These are phyloP conservation scores for Physcia stellaris DNA, from an alignment of 495 filamentous ascomycete species.

Conservation along the genomic window DNA sequence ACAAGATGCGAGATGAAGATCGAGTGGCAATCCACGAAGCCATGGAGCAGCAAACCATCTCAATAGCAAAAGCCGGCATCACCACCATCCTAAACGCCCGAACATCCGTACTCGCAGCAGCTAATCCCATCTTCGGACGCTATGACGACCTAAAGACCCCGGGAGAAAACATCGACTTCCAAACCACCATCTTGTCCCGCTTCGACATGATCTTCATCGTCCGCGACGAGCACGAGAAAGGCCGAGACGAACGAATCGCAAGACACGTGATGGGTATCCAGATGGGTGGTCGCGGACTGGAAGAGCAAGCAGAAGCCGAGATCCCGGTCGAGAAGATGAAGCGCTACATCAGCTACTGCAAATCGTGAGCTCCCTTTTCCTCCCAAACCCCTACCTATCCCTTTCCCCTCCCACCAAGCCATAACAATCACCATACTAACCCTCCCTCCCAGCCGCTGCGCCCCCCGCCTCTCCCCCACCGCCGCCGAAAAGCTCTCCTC, in stretches of 20 bases:
- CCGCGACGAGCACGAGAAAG: constrained; percentile 82
- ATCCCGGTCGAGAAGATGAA: constrained; percentile 94
- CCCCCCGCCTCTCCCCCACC: constrained; percentile 80
- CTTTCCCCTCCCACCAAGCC: background rate
- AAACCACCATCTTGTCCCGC: constrained; percentile 94
- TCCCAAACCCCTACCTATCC: background rate
- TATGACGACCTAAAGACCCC: constrained; percentile 97
- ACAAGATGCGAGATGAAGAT: constrained; percentile 99
- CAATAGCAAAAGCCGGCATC: constrained; percentile 97
- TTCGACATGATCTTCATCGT: constrained; percentile 99
- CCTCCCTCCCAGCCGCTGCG: constrained; percentile 52
- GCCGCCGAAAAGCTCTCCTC: constrained; percentile 93
- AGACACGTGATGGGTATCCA: constrained; percentile 96
- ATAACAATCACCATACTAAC: constrained; percentile 22
- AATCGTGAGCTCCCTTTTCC: constrained; percentile 47
- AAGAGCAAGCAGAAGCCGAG: constrained; percentile 73
- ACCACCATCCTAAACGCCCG: constrained; percentile 96
- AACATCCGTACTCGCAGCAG: constrained; percentile 89
- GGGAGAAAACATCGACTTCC: constrained; percentile 99
- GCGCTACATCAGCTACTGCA: constrained; percentile 95
- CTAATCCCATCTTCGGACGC: constrained; percentile 93
- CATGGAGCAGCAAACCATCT: constrained; percentile 99
- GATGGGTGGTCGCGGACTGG: constrained; percentile 77
- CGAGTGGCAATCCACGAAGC: constrained; percentile 98
- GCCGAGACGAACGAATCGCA: constrained; percentile 83